phyloP scores from a whole-genome alignment of 2,329 filamentous ascomycete species.

The Nothophoma quercina region DNA sequence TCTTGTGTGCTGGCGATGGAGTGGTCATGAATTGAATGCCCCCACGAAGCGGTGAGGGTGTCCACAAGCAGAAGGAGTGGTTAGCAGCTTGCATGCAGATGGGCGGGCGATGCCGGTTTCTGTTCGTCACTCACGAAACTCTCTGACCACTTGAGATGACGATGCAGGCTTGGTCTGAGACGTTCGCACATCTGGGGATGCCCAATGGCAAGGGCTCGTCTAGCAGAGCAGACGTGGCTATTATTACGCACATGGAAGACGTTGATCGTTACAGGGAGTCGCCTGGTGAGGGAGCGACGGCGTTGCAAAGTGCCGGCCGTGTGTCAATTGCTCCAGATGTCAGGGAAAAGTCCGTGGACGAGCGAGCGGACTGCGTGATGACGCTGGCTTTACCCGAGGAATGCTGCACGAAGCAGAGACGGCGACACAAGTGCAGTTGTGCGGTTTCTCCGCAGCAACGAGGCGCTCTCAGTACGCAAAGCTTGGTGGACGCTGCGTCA shows the following conservation, averaged over 20 bases:
- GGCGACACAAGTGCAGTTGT: constrained; percentile 16
- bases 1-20: constrained; percentile 15
- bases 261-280: constrained; percentile 15
- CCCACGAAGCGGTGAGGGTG: constrained; percentile 30
- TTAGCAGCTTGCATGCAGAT: constrained; percentile 13
- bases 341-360: constrained; percentile 6
- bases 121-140: constrained; percentile 15
- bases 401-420: constrained; percentile 12
- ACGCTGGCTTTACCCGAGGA: constrained; percentile 8
- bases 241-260: constrained; percentile 16
- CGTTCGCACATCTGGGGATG: constrained; percentile 20
- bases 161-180: constrained; percentile 13
- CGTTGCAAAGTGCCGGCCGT: constrained; percentile 6
- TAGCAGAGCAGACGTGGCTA: constrained; percentile 8
- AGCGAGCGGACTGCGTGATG: constrained; percentile 2
- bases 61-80: constrained; percentile 14
- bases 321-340: constrained; percentile 9
- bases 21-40: background rate
- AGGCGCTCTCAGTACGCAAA: constrained; percentile 3
- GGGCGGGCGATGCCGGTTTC: constrained; percentile 38
- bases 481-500: constrained; percentile 9
- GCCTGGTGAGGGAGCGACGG: constrained; percentile 10
- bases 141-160: constrained; percentile 10
- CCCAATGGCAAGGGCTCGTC: constrained; percentile 10
- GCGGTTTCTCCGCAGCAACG: background rate